phyloP scores from a whole-genome alignment of 345 rosid species.

The Rhizophora mangle region DNA sequence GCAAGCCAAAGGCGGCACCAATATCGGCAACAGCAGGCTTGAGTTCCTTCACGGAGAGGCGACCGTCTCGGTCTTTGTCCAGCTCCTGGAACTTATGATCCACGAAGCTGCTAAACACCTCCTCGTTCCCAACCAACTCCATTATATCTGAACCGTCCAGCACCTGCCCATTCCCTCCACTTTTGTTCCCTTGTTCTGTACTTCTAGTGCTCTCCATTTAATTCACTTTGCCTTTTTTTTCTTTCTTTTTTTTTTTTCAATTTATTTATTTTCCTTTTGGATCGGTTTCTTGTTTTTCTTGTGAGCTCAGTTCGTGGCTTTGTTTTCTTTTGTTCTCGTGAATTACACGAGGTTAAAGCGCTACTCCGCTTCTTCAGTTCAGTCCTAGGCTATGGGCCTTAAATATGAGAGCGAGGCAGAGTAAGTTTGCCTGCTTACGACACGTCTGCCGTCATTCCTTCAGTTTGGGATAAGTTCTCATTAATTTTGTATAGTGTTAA shows the following conservation, averaged over 20 bases:
- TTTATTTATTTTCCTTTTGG: background rate
- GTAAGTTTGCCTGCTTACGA: background rate
- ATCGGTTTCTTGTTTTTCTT: conserved; percentile 13
- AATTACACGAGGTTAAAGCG: conserved; percentile 27
- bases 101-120: conserved; percentile 69
- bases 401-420: background rate
- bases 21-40: conserved; percentile 93
- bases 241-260: background rate
- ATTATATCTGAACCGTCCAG: conserved; percentile 89
- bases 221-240: background rate
- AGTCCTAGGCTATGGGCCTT: background rate
- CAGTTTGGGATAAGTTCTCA: no score
- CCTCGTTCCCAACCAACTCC: conserved; percentile 78
- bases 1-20: conserved; percentile 92
- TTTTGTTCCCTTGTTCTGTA: conserved; percentile 3
- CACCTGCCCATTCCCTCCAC: conserved; percentile 18
- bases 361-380: background rate
- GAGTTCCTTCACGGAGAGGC: conserved; percentile 77
- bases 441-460: conserved; percentile 18
- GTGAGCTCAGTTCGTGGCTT: conserved; percentile 20
- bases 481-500: no score
- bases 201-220: conserved; percentile 36
- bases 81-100: conserved; percentile 79
- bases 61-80: conserved; percentile 74
- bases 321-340: conserved; percentile 26